Base-by-base conservation (phyloP, 441 rosid species). In the Erysimum pusillum region DNA sequence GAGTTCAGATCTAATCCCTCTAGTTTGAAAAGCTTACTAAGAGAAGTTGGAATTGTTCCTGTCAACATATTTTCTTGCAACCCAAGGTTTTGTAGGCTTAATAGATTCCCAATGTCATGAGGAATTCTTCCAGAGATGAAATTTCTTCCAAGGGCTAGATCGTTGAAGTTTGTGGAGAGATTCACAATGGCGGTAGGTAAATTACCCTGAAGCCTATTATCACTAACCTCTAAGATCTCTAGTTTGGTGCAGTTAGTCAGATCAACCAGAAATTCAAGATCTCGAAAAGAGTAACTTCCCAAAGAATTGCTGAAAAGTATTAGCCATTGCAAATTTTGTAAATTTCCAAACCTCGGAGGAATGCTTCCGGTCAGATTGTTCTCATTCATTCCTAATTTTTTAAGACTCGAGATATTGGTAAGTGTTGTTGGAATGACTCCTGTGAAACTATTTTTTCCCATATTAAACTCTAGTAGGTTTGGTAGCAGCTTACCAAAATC, bases 11-110 rank as follows among this genome's bases (percentile, higher is more conserved):
- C 2, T 15, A 78, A 6, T 11, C 0, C 31, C 12, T 36, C 54
- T 22, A 83, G 31, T 81, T 59, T 14, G 0, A 14, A 36, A 2
- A 82, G 79, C 52, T 75, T 39, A 4, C 79, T 81, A 17, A 83
- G 14, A n/a, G 73, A 42, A 1, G 17, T 1, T 3, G 73, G 73
- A 18, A 70, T 14, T 8, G 10, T 6, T 1, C 74, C 74, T 18
- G 35, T 58, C 18, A 70, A 70, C 10, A 7, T 7, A 8, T 70
- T 70, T 12, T 32, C n/a, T 0, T 6, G 0, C 4, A 70, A 18
- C 11, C 0, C 0, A 32, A 70, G 66, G 2, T 1, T 1, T 32
- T 13, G 45, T 8, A 70, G 10, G 22, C 5, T 45, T 44, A 18
- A 5, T 1, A 20, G n/a, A 64, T 31, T 64, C 22, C 63, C 63